phyloP scores from a whole-genome alignment of 2,329 filamentous ascomycete genomes.

The Colletotrichum phormii region DNA sequence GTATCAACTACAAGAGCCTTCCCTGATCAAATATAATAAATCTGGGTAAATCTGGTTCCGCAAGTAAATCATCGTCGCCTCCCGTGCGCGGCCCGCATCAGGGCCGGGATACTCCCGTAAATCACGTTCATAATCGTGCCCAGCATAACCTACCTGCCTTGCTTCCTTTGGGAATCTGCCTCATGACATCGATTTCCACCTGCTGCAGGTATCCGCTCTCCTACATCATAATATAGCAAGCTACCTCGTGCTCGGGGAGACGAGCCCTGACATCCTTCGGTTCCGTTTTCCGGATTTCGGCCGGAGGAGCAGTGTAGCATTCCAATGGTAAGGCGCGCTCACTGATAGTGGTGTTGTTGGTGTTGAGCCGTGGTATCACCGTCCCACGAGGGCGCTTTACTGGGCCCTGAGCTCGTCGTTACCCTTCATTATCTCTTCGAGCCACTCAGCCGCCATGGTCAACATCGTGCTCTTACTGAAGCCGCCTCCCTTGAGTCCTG shows the following conservation, averaged over 20 bases:
- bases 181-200: not conserved
- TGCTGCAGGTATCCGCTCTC: not conserved
- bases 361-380: not conserved
- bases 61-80: slow-evolving; percentile 19
- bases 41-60: slow-evolving; percentile 27
- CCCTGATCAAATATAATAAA: slow-evolving; percentile 7
- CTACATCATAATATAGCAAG: slow-evolving; percentile 3
- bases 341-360: not conserved
- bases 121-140: slow-evolving; percentile 23
- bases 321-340: not conserved
- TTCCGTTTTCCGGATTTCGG: not conserved
- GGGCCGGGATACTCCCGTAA: slow-evolving; percentile 10
- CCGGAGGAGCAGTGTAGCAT: not conserved
- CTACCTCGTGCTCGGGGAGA: not conserved
- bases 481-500: slow-evolving; percentile 77
- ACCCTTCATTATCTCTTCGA: slow-evolving; percentile 77
- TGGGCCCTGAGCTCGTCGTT: slow-evolving; percentile 72
- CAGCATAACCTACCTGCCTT: not conserved
- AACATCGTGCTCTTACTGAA: slow-evolving; percentile 88
- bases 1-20: slow-evolving; percentile 33
- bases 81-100: slow-evolving; percentile 10
- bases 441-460: slow-evolving; percentile 79
- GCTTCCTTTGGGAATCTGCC: not conserved
- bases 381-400: slow-evolving; percentile 54
- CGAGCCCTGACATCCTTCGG: not conserved